Evolutionary conservation across 805 yeast species (phyloP), one percentile per base, ranked within the genome.

Genomic region (Candida patagonica): DNA sequence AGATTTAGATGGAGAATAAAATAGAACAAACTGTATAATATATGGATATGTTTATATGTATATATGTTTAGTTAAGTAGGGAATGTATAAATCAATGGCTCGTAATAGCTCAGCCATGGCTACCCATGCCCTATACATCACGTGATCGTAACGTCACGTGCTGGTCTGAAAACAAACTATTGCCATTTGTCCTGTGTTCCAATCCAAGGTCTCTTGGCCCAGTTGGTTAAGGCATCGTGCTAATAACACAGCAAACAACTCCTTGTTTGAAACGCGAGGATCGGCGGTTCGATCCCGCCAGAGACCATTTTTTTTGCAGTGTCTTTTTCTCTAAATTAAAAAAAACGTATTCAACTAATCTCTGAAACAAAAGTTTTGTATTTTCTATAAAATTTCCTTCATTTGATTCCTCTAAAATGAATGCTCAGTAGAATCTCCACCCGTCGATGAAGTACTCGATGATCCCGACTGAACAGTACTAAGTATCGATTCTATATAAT

Each of bases 401-500:
- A 6, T 7, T 24, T 10, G 15, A 22, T 36, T 12, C 10, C 13
- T 29, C 33, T 40, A 46, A 29, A 49, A 49, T 26, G 32, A 26
- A 46, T 50, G 42, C 37, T 70, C 75, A 3, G 74, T 70, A 30
- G 66, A 66, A 25, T 60, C 68, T 5, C 57, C 56, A 3, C 74
- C 74, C 7, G 59, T 53, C 3, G 70, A 61, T 22, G 66, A 61
- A 6, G 73, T 67, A 26, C 62, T 62, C 1, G 68, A 60, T 12
- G 69, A 61, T 4, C 73, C 68, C 10, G 70, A 66, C 38, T 66
- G 67, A 2, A 70, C 65, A 17, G 65, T 54, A 31, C 59, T 60
- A 43, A 68, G 54, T 15, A 72, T 54, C 8, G 65, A 58, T 47
- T 74, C 79, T 23, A 65, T 54, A 48, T 72, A 71, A 49, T 70